Base-by-base conservation (phyloP, 192 early-diverging fungal species). In the Coemansia sp. region DNA sequence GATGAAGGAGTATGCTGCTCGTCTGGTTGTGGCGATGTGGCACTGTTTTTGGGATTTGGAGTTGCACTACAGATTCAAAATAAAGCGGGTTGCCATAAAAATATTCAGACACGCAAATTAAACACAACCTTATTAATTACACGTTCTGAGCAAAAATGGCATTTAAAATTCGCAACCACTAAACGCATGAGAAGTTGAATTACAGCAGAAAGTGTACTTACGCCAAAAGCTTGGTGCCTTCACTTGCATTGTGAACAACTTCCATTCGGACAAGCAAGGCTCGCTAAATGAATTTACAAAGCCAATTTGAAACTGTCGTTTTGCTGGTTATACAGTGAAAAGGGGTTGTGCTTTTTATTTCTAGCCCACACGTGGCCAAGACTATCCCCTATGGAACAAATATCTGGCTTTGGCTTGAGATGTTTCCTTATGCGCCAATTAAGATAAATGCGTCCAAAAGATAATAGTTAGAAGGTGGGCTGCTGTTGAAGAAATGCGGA, bases 191-290 rank as follows among this genome's bases (percentile, higher is more conserved):
- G 10, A 54, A 13, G 21, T 41, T 5, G 62, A 52, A 6, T 39
- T 22, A n/a, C 15, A 51, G 9, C 37, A 15, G 46, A 11, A n/a
- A 37, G 8, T 49, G 15, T 65, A 66, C 71, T 62, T 66, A 72
- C 71, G 57, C 46, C 43, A 62, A 56, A 41, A 54, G 52, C 71
- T 62, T 52, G 64, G 63, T 43, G 21, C 41, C 18, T 54, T 41
- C 48, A 48, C 49, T 55, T 47, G 55, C 41, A 36, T 58, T 36
- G 41, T 12, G 63, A 45, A 47, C 69, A 37, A 77, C 65, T 41
- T 71, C 74, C 74, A 77, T 77, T 55, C 52, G 55, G 39, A 54
- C 41, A 62, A 41, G 41, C 39, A 49, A 66, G 26, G 62, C 16
- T 51, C 49, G 46, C 36, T 63, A 15, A 8, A 18, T n/a, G 12